Percentiles rank a stretch among this genome's conserved stretches.
These are phyloP conservation scores for Stephania japonica DNA, from an alignment of 164 flowering plant genomes.

Conservation along the genomic window DNA sequence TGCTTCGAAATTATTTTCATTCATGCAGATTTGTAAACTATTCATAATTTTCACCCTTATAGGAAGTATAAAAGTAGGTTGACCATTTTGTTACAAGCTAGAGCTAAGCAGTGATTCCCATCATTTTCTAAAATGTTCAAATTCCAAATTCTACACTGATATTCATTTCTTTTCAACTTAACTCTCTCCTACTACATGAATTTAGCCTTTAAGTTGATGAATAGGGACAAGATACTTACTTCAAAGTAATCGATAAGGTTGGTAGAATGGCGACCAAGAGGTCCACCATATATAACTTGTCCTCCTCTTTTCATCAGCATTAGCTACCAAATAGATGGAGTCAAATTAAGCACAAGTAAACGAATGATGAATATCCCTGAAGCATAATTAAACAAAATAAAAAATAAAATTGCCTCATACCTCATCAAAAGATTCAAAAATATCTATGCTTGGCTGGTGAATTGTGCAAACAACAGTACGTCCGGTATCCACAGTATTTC, in stretches of 20 bases:
- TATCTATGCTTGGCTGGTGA: constrained; percentile 74
- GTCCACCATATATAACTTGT: constrained; percentile 69
- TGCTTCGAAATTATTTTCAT: neutral
- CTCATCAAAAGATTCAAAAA: constrained; percentile 79
- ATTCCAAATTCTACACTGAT: neutral
- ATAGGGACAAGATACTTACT: constrained; percentile 29
- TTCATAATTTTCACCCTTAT: neutral
- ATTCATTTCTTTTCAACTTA: neutral
- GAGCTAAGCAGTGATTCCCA: neutral
- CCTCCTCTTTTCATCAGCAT: constrained; percentile 89
- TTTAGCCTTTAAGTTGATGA: neutral
- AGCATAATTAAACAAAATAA: neutral
- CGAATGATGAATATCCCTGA: neutral
- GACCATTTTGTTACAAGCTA: neutral
- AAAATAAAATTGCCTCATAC: constrained; percentile 18
- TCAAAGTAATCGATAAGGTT: constrained; percentile 68
- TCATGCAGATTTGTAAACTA: neutral
- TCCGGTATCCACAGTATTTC: constrained; percentile 68
- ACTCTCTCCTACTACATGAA: neutral
- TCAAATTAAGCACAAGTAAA: neutral
- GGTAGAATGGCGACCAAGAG: constrained; percentile 59
- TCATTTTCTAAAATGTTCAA: neutral
- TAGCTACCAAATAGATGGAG: constrained; percentile 31
- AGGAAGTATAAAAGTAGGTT: neutral
- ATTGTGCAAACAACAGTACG: constrained; percentile 77